Base-by-base conservation (phyloP, 768 basidiomycete genomes). In the Rossbeevera mucosa region DNA sequence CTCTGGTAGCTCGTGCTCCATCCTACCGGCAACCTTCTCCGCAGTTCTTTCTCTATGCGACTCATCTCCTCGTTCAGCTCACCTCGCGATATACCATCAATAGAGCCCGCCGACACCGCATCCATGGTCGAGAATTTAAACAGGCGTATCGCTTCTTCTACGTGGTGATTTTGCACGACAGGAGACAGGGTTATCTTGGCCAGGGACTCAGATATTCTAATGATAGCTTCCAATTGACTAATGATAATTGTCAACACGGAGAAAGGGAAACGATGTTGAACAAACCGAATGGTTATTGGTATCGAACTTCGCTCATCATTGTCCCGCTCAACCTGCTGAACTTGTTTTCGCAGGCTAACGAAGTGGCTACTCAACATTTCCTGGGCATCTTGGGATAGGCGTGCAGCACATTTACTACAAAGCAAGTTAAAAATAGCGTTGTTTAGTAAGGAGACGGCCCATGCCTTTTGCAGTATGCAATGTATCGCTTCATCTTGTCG, bases 101-200 rank as follows among this genome's bases (percentile, higher is more conserved):
- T 85, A 28, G 91, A 87, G 12, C 96, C 94, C 0, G 94, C 93
- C 12, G 90, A 88, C 24, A 98, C 94, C 22, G 96, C 96, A 67
- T 98, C 94, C 95, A 99, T 98, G 3, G 96, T 98, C 8, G 94
- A 97, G 73, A 86, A 94, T 65, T 95, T 98, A 85, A 99, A 99
- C 38, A 99, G 72, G 9, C 96, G 88, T 60, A 98, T 97, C 6
- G 96, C 91, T 70, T 99, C 96, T 69, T 97, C 94, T 21, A 98
- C 95, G 60, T 99, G 94, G 65, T 94, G 87, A 44, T 86, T 87
- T 62, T 86, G 84, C 3, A 98, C 96, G 3, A 85, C 79, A 0
- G 91, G 78, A 0, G 88, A 86, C 14, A 99, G 77, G 3, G 93
- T 93, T 72, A 97, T 81, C 65, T 98, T 99, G 12, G 95, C 94